Percentiles rank a stretch among this genome's conserved stretches.
Conservation (phyloP, 202 grass and related monocot species). For the Panicum hallii region DNA sequence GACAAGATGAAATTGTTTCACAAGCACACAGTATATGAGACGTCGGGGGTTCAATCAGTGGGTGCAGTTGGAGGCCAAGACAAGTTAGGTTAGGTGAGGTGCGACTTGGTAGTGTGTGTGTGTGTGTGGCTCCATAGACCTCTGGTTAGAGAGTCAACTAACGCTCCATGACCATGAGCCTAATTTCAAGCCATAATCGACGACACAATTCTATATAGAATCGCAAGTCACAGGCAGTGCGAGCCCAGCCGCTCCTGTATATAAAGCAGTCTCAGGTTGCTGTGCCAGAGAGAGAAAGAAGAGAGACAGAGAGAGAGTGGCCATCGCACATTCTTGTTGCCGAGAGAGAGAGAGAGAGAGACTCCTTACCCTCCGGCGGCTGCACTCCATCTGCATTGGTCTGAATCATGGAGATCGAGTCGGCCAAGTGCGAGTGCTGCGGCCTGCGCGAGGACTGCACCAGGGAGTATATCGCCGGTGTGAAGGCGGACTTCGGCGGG, state of each 20-base stretch:
- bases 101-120: neutral
- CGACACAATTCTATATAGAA: neutral
- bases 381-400: neutral
- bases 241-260: neutral
- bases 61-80: conserved; percentile 42
- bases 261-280: conserved; percentile 34
- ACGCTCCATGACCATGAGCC: conserved; percentile 44
- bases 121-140: neutral
- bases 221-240: neutral
- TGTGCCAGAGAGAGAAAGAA: conserved; percentile 20
- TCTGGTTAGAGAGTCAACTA: conserved; percentile 46
- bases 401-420: conserved; percentile 57
- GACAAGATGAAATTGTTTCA: conserved; percentile 5
- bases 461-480: conserved; percentile 65
- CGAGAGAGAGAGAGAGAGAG: too few relatives aligned
- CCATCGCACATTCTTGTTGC: too few relatives aligned
- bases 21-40: conserved; percentile 9
- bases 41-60: neutral
- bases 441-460: conserved; percentile 80
- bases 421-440: conserved; percentile 80
- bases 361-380: neutral
- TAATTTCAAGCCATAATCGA: conserved; percentile 40
- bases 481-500: conserved; percentile 70
- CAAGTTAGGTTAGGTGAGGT: conserved; percentile 39
- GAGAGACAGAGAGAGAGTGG: too few relatives aligned